Evolutionary conservation across 202 grass and related monocot genomes (phyloP).

Genomic region (Carex arenaria): DNA sequence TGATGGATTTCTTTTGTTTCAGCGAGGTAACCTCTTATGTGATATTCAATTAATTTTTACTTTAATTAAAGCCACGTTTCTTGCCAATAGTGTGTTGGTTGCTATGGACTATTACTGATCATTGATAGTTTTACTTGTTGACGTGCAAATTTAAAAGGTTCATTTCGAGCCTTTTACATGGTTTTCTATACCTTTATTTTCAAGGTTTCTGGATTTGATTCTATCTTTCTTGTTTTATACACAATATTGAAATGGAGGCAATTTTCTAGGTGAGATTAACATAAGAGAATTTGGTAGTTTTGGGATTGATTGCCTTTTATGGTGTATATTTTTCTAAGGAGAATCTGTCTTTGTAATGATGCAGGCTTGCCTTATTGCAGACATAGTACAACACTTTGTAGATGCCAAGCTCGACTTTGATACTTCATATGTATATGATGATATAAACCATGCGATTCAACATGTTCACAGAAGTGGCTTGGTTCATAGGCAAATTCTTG

Average conservation of each 20-base stretch:
- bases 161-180: neutral
- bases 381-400: slow-evolving; percentile 90
- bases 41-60: neutral
- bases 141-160: neutral
- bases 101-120: neutral
- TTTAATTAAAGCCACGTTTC: neutral
- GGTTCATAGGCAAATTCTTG: slow-evolving; percentile 77
- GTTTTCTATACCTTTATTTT: neutral
- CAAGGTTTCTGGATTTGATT: neutral
- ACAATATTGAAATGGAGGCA: neutral
- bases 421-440: slow-evolving; percentile 87
- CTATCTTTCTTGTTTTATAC: neutral
- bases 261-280: neutral
- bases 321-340: neutral
- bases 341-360: slow-evolving; percentile 27
- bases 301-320: neutral
- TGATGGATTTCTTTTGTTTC: slow-evolving; percentile 99
- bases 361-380: slow-evolving; percentile 93
- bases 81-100: neutral
- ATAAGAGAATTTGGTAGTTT: neutral
- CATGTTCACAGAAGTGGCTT: slow-evolving; percentile 92
- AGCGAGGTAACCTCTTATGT: slow-evolving; percentile 61
- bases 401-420: slow-evolving; percentile 96
- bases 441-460: slow-evolving; percentile 90
- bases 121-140: neutral